These are phyloP conservation scores for Boletus vinaceobasis DNA, from an alignment of 768 basidiomycete genomes.

Conservation along the genomic window DNA sequence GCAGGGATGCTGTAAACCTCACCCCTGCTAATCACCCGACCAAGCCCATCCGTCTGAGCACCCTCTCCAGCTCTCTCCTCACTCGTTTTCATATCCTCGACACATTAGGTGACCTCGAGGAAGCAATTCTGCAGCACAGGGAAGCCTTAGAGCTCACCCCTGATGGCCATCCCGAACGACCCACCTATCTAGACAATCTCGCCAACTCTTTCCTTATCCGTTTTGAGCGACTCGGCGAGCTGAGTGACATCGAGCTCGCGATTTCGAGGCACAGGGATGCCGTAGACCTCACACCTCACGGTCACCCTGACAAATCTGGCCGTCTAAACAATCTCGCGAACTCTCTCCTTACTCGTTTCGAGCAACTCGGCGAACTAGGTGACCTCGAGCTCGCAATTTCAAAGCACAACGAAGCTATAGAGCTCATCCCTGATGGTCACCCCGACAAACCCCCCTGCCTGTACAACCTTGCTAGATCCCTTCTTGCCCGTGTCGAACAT, in stretches of 20 bases:
- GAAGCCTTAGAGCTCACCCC: neutral
- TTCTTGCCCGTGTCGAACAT: neutral
- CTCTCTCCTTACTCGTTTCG: neutral
- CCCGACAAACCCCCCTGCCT: neutral
- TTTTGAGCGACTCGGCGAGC: neutral
- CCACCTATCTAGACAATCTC: neutral
- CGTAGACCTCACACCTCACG: too few relatives aligned
- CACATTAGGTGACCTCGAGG: neutral
- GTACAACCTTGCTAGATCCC: neutral
- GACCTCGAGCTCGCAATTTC: neutral
- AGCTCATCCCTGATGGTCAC: neutral
- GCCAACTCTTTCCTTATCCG: neutral
- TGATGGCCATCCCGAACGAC: too few relatives aligned
- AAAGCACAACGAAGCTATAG: neutral
- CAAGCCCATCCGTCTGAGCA: neutral
- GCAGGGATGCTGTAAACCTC: neutral
- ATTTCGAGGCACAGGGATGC: too few relatives aligned
- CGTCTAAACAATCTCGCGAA: neutral
- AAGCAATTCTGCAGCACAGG: neutral
- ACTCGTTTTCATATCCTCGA: neutral
- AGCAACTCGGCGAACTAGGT: neutral
- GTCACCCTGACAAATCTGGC: neutral
- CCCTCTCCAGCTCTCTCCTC: neutral
- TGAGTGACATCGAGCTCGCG: neutral
- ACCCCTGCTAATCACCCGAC: neutral